Conservation (phyloP, 2,329 filamentous ascomycete genomes). For the Paraconiothyrium brasiliense region DNA sequence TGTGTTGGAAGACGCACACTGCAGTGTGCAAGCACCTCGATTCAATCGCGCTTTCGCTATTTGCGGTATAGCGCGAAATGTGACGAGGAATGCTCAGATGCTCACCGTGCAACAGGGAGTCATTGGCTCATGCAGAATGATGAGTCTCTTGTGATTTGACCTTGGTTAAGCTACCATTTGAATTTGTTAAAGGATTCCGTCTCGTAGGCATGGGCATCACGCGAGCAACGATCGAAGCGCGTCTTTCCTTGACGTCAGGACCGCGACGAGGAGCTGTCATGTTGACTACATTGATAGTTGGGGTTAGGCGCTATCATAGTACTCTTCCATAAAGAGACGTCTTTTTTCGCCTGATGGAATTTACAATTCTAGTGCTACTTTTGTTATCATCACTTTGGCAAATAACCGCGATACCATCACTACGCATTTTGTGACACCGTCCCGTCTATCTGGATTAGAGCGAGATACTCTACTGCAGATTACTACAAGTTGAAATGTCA, state of each 20-base stretch:
- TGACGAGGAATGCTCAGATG: background rate
- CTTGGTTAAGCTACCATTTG: too few relatives aligned
- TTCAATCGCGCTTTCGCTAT: background rate
- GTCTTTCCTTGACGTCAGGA: constrained; percentile 9
- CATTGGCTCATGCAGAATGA: background rate
- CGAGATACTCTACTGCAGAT: background rate
- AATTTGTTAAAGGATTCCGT: too few relatives aligned
- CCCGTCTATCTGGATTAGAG: background rate
- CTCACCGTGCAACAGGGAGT: background rate
- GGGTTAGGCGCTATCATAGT: background rate
- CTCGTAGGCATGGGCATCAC: too few relatives aligned
- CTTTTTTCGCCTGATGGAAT: background rate
- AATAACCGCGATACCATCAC: background rate
- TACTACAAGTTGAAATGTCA: constrained; percentile 21
- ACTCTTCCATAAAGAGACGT: background rate
- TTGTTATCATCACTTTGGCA: background rate
- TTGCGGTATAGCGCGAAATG: background rate
- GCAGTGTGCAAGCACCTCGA: too few relatives aligned
- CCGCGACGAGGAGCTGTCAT: constrained; percentile 8
- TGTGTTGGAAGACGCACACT: too few relatives aligned
- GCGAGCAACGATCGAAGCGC: background rate
- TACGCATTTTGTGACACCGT: background rate
- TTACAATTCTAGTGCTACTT: background rate
- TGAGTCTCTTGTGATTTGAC: background rate
- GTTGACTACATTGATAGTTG: constrained; percentile 9